Conservation (phyloP, 345 rosid species). For the Hirschfeldia incana region DNA sequence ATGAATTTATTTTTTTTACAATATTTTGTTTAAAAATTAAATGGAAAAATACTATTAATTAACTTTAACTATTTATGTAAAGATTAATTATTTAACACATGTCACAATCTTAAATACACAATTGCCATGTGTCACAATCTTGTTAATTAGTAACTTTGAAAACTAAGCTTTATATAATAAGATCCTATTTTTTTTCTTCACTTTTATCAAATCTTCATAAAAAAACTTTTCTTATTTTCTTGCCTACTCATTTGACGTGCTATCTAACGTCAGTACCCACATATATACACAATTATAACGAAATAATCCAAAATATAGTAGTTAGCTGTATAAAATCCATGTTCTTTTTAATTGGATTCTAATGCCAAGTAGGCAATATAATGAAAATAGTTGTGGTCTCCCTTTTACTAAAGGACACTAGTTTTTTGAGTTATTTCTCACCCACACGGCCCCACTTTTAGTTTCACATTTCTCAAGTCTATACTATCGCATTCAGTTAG, state of each 20-base stretch:
- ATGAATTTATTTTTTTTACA: too few species aligned
- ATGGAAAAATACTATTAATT: too few species aligned
- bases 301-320: not conserved
- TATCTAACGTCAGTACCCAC: slow-evolving; percentile 13
- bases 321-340: slow-evolving; percentile 29
- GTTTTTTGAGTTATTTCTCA: slow-evolving; percentile 30
- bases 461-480: slow-evolving; percentile 21
- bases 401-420: slow-evolving; percentile 25
- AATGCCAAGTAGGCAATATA: slow-evolving; percentile 35
- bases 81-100: too few species aligned
- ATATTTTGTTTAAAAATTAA: too few species aligned
- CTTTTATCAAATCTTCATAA: not conserved
- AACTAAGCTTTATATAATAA: too few species aligned
- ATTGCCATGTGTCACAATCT: too few species aligned
- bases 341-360: slow-evolving; percentile 24
- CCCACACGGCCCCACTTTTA: slow-evolving; percentile 30
- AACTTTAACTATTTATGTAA: too few species aligned
- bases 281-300: not conserved
- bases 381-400: slow-evolving; percentile 32
- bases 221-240: slow-evolving; percentile 21
- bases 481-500: slow-evolving; percentile 18
- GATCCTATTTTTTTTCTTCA: not conserved
- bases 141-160: too few species aligned
- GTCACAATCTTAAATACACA: too few species aligned
- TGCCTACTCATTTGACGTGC: slow-evolving; percentile 7